A percentile compares a stretch with the other conserved stretches of the same genome.
Evolutionary conservation across 202 grass and related monocot species (phyloP).

Genomic region (Eragrostis tef): DNA sequence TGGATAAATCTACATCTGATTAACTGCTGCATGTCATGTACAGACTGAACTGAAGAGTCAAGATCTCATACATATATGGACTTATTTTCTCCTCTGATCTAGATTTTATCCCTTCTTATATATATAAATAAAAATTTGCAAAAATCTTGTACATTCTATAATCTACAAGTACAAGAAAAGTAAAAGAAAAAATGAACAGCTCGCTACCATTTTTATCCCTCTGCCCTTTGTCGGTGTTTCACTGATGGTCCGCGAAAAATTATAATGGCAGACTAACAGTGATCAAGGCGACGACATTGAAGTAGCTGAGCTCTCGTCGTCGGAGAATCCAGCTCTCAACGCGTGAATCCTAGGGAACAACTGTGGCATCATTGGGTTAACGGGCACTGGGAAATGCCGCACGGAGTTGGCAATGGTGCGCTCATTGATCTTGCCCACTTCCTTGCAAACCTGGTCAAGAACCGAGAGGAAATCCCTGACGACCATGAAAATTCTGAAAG

Average conservation of each 20-base stretch:
- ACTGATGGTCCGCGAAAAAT: constrained; percentile 44
- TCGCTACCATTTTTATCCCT: constrained; percentile 31
- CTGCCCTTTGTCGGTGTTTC: constrained; percentile 12
- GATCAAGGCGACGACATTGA: constrained; percentile 54
- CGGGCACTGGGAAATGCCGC: constrained; percentile 62
- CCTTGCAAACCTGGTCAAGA: constrained; percentile 87
- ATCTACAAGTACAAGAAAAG: constrained; percentile 56
- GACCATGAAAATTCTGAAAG: constrained; percentile 86
- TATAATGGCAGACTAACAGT: constrained; percentile 31
- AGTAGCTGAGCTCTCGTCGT: constrained; percentile 69
- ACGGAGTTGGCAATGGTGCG: constrained; percentile 52
- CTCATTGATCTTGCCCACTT: constrained; percentile 61
- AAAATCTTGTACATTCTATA: constrained; percentile 68
- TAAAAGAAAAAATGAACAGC: constrained; percentile 13
- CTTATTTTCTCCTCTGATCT: constrained; percentile 51
- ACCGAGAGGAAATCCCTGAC: constrained; percentile 78
- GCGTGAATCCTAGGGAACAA: constrained; percentile 65
- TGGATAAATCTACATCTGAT: constrained; percentile 34
- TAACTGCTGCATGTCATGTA: constrained; percentile 52
- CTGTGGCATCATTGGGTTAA: constrained; percentile 67
- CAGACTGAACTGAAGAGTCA: constrained; percentile 27
- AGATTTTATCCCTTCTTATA: constrained; percentile 60
- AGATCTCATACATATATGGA: constrained; percentile 37
- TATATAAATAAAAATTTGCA: constrained; percentile 70
- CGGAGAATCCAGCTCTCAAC: constrained; percentile 66